Evolutionary conservation across 2,329 filamentous ascomycete genomes (phyloP).

Genomic region (Leptodontidium sp.): DNA sequence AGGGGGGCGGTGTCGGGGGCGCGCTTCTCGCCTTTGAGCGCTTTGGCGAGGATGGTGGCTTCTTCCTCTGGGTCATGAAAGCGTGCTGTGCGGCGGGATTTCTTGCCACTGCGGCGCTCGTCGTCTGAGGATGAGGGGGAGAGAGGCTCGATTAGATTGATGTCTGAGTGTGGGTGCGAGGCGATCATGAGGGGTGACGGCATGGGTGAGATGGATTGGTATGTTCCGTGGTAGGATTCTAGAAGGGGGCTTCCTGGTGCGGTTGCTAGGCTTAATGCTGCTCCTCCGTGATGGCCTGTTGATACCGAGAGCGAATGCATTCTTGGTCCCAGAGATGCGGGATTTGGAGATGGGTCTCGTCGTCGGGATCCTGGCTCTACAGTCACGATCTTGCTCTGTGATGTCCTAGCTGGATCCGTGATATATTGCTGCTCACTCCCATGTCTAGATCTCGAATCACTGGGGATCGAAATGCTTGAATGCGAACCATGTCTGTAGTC

Average conservation of each 20-base stretch:
- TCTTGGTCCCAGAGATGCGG: slow-evolving; percentile 39
- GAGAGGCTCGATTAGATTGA: slow-evolving; percentile 56
- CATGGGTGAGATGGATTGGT: slow-evolving; percentile 95
- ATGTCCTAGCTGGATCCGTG: slow-evolving; percentile 28
- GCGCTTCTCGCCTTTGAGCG: slow-evolving; percentile 65
- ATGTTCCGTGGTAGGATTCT: slow-evolving; percentile 92
- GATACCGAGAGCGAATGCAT: slow-evolving; percentile 45
- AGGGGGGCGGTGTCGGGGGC: slow-evolving; percentile 74
- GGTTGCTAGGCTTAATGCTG: slow-evolving; percentile 54
- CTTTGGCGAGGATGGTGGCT: slow-evolving; percentile 77
- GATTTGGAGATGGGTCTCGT: slow-evolving; percentile 39
- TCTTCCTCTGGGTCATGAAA: slow-evolving; percentile 88
- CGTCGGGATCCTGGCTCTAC: slow-evolving; percentile 43
- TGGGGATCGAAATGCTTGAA: slow-evolving; percentile 1
- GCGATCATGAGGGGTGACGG: slow-evolving; percentile 77
- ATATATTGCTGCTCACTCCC: slow-evolving; percentile 12
- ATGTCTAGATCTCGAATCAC: slow-evolving; percentile 16
- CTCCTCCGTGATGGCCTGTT: slow-evolving; percentile 40
- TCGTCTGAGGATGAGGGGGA: slow-evolving; percentile 61
- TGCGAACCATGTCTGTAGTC: slow-evolving; percentile 26
- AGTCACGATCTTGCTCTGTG: slow-evolving; percentile 41
- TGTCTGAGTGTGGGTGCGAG: slow-evolving; percentile 55
- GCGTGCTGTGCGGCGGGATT: slow-evolving; percentile 64
- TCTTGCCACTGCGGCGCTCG: slow-evolving; percentile 52
- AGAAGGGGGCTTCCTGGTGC: slow-evolving; percentile 85